Conservation (phyloP, 129 eudicot species). For the Pseudognaphalium luteoalbum region DNA sequence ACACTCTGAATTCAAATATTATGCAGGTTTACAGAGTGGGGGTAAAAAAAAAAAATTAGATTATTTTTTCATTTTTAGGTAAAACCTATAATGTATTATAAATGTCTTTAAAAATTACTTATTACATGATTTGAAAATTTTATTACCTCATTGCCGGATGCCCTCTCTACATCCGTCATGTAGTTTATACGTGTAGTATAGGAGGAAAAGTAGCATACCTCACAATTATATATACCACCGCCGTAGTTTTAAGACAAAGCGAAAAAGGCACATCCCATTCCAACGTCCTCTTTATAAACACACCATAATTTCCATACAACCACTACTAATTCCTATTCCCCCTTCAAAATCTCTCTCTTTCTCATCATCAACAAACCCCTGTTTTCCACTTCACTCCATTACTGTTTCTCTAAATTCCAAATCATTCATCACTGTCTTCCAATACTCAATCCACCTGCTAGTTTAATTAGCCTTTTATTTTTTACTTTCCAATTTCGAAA, state of each 20-base stretch:
- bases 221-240: constrained; percentile 3
- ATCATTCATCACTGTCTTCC: constrained; percentile 36
- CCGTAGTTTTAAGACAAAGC: constrained; percentile 13
- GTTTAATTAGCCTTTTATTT: constrained; percentile 32
- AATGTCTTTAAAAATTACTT: too few species aligned
- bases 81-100: too few species aligned
- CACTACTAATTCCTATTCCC: neutral
- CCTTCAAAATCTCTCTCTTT: constrained; percentile 5
- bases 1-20: too few species aligned
- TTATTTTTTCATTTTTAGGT: too few species aligned
- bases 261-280: constrained; percentile 12
- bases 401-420: constrained; percentile 25
- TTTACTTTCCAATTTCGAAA: constrained; percentile 11
- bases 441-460: constrained; percentile 19
- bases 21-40: too few species aligned
- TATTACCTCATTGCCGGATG: too few species aligned
- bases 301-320: constrained; percentile 33
- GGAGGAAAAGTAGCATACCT: constrained; percentile 5
- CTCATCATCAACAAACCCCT: constrained; percentile 29
- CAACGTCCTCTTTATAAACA: constrained; percentile 33
- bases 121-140: too few species aligned
- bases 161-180: too few species aligned
- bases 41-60: too few species aligned
- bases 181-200: neutral
- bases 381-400: constrained; percentile 41